Base-by-base conservation (phyloP, 805 yeast species). In the Candida patagonica region DNA sequence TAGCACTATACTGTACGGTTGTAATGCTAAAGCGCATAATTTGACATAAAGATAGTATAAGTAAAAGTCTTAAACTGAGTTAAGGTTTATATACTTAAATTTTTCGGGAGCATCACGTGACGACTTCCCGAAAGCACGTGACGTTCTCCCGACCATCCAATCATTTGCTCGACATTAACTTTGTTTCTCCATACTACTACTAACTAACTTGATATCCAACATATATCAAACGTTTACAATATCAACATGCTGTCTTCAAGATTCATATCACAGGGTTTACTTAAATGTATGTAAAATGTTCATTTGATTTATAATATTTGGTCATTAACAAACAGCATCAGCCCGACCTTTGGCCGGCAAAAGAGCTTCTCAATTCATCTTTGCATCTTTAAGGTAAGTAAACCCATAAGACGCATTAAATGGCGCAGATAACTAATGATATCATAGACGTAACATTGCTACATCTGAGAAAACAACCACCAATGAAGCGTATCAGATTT, bases 401-500 rank as follows among this genome's bases (percentile, higher is more conserved):
- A 12, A 12, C 8, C 16, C 20, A 27, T 29, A 12, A 12, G 15
- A 29, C 10, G 30, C 17, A n/a, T 27, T 27, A 6, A 13, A 6
- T 27, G 30, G 13, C 20, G 13, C 4, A 8, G 6, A 10, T 5
- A 20, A 29, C 31, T 8, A 29, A 8, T 20, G n/a, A n/a, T n/a
- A n/a, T 10, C 9, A 29, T 8, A 29, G 31, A n/a, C 5, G 31
- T n/a, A 29, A n/a, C 19, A 4, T 34, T 31, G 12, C 15, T 45
- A 22, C 30, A 54, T 27, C 78, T 10, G 70, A 73, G 44, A 59
- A 62, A 47, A 71, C 86, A 37, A 65, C 84, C 26, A 68, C 70
- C 30, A 73, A 66, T 20, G 75, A 76, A 50, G 94, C 82, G 54
- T 73, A 81, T 49, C 73, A 72, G 26, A 70, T 87, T 42, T 72